Conservation (phyloP, 1,284 basidiomycete species). For the Somion occarium region DNA sequence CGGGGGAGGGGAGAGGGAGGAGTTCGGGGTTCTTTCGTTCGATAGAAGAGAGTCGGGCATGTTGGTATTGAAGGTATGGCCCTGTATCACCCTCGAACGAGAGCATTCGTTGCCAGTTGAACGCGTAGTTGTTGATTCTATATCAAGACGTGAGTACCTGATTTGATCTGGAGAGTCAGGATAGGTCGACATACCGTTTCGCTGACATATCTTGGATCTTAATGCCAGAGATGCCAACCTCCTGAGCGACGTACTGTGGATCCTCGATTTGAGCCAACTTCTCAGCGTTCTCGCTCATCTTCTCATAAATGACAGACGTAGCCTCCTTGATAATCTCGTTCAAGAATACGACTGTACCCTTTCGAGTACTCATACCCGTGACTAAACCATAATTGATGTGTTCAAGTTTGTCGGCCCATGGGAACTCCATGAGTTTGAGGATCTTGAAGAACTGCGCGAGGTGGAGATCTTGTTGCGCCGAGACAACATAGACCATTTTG, state of each 20-base stretch:
- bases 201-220: conserved; percentile 99
- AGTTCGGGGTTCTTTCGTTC: conserved; percentile 92
- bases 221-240: conserved; percentile 93
- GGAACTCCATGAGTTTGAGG: conserved; percentile 85
- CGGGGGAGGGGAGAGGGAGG: conserved; percentile 68
- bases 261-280: conserved; percentile 91
- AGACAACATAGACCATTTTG: conserved; percentile 97
- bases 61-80: conserved; percentile 94
- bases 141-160: neutral
- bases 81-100: conserved; percentile 98
- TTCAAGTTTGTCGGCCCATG: conserved; percentile 79
- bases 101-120: conserved; percentile 93
- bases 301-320: conserved; percentile 89
- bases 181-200: conserved; percentile 59
- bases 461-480: conserved; percentile 94
- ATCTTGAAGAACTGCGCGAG: conserved; percentile 94
- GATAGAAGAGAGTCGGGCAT: conserved; percentile 91
- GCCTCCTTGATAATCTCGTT: conserved; percentile 95
- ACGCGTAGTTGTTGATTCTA: conserved; percentile 95
- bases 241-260: conserved; percentile 76
- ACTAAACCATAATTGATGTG: conserved; percentile 95
- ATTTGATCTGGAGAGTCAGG: neutral
- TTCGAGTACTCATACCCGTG: conserved; percentile 96
- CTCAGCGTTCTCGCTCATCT: conserved; percentile 93
- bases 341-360: conserved; percentile 95